Evolutionary conservation across 805 yeast species (phyloP), one percentile per base, ranked within the genome.

Genomic region (Scheffersomyces stipitis): DNA sequence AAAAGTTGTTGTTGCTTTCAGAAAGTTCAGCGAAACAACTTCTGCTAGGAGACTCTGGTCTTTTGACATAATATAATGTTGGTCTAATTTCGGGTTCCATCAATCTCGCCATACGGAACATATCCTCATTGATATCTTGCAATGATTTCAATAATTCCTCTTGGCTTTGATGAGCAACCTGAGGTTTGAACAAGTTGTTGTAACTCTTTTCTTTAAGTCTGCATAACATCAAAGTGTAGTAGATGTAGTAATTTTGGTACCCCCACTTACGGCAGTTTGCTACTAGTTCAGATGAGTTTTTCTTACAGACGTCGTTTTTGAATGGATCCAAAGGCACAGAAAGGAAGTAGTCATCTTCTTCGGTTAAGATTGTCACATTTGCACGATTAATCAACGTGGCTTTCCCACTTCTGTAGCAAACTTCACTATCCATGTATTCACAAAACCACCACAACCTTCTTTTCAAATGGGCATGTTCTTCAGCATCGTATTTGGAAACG

Each of bases 361-460:
- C 52, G 6, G 48, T 39, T 28, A 46, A 43, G 1, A 67, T 49
- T 2, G 69, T 47, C 9, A 67, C 54, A 46, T 76, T 80, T 6
- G 42, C 42, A 33, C 59, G 65, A 44, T 64, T 62, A 26, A 77
- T 58, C 23, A 69, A 48, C 0, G 81, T 74, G 2, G 81, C 71
- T 34, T 69, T 69, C 1, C 83, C 82, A 31, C 66, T 49, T 35
- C 71, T 68, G 37, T 73, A 51, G 33, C 76, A 64, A 12, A 59
- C 39, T 13, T 69, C 73, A 30, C 65, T 62, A 45, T 80, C 85
- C 12, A 64, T 38, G n/a, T 60, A 41, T 45, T 68, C 75, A 31
- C 80, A 68, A 12, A 60, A 44, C 67, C 77, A 70, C 78, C 81
- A 81, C 15, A 80, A 36, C 8, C 56, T 43, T 16, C 73, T 52